Evolutionary conservation across 805 yeast genomes (phyloP).

Genomic region (Metschnikowia baotianmanensis): DNA sequence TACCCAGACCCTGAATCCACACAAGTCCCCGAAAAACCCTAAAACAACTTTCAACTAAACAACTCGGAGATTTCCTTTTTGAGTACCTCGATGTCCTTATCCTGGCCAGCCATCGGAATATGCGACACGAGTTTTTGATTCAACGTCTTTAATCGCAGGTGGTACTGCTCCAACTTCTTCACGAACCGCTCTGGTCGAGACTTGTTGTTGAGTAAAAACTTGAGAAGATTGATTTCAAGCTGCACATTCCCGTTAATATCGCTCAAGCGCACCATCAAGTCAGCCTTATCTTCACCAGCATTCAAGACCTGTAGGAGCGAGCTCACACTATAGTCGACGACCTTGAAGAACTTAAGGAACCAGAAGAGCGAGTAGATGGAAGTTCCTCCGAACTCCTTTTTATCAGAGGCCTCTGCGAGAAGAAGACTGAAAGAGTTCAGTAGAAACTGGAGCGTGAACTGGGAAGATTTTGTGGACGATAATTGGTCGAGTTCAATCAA

Average conservation of each 20-base stretch:
- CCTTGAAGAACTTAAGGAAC: conserved; percentile 37
- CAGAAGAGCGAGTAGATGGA: conserved; percentile 29
- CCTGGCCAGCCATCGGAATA: conserved; percentile 19
- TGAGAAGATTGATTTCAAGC: conserved; percentile 32
- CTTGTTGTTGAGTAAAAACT: conserved; percentile 21
- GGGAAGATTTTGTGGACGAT: conserved; percentile 36
- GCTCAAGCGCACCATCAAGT: conserved; percentile 23
- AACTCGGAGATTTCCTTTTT: conserved; percentile 3
- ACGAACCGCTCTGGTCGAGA: conserved; percentile 12
- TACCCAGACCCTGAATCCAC: too few relatives aligned
- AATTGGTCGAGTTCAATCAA: conserved; percentile 41
- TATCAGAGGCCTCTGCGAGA: conserved; percentile 19
- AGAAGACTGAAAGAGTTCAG: conserved; percentile 39
- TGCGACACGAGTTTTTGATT: conserved; percentile 21
- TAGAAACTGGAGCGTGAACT: conserved; percentile 41
- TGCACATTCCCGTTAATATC: conserved; percentile 36
- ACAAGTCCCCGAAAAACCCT: too few relatives aligned
- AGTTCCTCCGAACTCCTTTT: conserved; percentile 17
- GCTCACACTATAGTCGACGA: conserved; percentile 28
- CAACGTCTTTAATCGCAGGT: conserved; percentile 15
- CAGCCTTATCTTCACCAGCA: conserved; percentile 13
- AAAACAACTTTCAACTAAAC: not conserved
- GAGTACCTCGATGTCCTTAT: conserved; percentile 13
- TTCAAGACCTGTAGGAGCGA: conserved; percentile 23
- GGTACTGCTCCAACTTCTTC: conserved; percentile 10